phyloP scores from a whole-genome alignment of 2,329 filamentous ascomycete genomes.

The Diaporthe caulivora region DNA sequence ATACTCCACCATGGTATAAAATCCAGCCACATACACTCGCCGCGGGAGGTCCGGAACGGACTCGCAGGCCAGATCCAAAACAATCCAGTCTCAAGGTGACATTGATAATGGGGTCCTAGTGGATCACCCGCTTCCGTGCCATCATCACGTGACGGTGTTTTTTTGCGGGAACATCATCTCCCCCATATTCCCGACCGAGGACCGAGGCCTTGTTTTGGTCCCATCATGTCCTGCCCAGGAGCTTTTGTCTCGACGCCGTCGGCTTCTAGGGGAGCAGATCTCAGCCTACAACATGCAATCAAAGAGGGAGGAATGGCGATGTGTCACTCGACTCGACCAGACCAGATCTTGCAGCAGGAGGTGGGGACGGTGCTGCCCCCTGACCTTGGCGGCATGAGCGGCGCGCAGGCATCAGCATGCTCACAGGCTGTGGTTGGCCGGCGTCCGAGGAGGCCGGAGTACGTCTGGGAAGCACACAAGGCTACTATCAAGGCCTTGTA shows the following conservation, averaged over 20 bases:
- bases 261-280: background rate
- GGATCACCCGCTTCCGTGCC: background rate
- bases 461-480: background rate
- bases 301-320: background rate
- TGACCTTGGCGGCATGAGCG: background rate
- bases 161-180: conserved; percentile 7
- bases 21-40: background rate
- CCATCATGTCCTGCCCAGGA: background rate
- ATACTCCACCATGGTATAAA: background rate
- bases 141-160: conserved; percentile 1
- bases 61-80: background rate
- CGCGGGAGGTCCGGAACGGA: background rate
- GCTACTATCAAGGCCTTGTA: background rate
- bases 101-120: background rate
- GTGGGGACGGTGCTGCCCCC: background rate
- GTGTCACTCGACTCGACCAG: too few species aligned
- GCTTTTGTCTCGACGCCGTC: background rate
- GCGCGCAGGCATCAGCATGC: background rate
- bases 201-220: background rate
- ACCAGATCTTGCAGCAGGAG: background rate
- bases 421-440: background rate
- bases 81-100: background rate
- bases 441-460: background rate
- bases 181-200: background rate
- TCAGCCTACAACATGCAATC: background rate